Evolutionary conservation across 495 filamentous ascomycete genomes (phyloP), one percentile per base, ranked within the genome.

Genomic region (Aspergillus homomorphus): DNA sequence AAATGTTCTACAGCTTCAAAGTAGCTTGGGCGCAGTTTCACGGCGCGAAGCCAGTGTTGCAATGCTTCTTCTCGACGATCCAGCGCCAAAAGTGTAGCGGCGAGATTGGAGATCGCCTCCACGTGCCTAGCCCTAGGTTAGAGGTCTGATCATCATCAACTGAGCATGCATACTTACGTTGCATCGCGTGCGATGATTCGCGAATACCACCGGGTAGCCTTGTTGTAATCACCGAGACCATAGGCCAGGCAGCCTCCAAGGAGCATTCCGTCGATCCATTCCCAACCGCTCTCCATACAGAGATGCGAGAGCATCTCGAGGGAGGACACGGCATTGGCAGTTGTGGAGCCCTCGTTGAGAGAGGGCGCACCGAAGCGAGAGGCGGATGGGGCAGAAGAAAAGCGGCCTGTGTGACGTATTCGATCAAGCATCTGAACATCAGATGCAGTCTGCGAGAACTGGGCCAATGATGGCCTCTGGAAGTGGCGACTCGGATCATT

Each of bases 1-100:
- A 99, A 81, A 78, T 98, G 94, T 69, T 99, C 94, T 16, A 95
- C 92, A 15, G 94, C 95, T 76, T 99, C 94, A 60, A 99, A 89
- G 73, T 94, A 96, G 69, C 86, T 91, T 2, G 94, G 94, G 4
- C 90, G 85, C 45, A 89, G 76, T 62, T 85, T 90, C 30, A 99
- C 86, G 16, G 91, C 90, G 53, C 83, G 85, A 51, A 87, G 72
- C 95, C 94, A 99, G 68, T 95, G 81, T 53, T 86, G 79, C 68
- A 95, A 86, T 16, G 94, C 94, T 58, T 99, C 92, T 46, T 89
- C 84, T 26, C 86, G 86, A 51, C 87, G 84, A 64, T 92, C 86
- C 16, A 97, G 74, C 19, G 91, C 90, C 57, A 97, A 84, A 12
- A 96, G 73, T 4, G 93, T 92, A 20, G 92, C 92, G 8, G 93